Percentiles rank a stretch among this genome's conserved stretches.
These are phyloP conservation scores for Pythium vanterpoolii DNA, from an alignment of 352 stramenopile genomes.

Conservation along the genomic window DNA sequence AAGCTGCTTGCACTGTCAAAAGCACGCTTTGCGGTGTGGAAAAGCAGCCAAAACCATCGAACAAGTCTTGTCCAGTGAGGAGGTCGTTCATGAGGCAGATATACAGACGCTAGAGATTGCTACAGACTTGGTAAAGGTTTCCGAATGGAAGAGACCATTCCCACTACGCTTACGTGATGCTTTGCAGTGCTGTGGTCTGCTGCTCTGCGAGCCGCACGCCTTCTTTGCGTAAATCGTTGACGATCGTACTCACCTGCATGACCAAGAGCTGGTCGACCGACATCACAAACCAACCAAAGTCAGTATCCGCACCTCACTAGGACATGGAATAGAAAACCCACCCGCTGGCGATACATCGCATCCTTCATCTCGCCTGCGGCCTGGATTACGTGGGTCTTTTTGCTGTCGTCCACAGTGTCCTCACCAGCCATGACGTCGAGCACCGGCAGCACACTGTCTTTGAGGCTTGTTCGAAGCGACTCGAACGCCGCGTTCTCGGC, in stretches of 20 bases:
- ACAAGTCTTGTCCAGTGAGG: slow-evolving; percentile 1
- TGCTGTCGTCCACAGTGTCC: slow-evolving; percentile 41
- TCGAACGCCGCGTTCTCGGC: slow-evolving; percentile 44
- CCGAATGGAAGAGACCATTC: slow-evolving; percentile 3
- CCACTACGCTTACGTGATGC: slow-evolving; percentile 48
- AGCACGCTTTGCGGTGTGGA: slow-evolving; percentile 10
- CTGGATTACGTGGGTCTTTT: slow-evolving; percentile 30
- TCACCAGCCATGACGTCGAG: slow-evolving; percentile 47
- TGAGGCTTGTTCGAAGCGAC: slow-evolving; percentile 36
- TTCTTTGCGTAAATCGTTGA: slow-evolving; percentile 70
- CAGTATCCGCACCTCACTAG: background rate
- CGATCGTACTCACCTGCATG: slow-evolving; percentile 53
- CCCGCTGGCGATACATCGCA: slow-evolving; percentile 45
- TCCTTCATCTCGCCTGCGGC: slow-evolving; percentile 45
- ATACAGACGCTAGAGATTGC: too few species aligned
- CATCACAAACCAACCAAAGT: background rate
- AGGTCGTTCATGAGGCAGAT: too few species aligned
- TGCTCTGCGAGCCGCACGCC: slow-evolving; percentile 68
- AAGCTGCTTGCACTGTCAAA: slow-evolving; percentile 13
- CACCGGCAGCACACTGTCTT: slow-evolving; percentile 36
- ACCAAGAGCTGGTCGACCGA: slow-evolving; percentile 43
- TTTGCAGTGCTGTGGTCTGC: slow-evolving; percentile 66
- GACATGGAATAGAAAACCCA: slow-evolving; percentile 15
- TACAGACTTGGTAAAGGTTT: too few species aligned
- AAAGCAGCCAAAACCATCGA: slow-evolving; percentile 10